phyloP scores from a whole-genome alignment of 139 green algal genomes.

The Coelastrella sp. region DNA sequence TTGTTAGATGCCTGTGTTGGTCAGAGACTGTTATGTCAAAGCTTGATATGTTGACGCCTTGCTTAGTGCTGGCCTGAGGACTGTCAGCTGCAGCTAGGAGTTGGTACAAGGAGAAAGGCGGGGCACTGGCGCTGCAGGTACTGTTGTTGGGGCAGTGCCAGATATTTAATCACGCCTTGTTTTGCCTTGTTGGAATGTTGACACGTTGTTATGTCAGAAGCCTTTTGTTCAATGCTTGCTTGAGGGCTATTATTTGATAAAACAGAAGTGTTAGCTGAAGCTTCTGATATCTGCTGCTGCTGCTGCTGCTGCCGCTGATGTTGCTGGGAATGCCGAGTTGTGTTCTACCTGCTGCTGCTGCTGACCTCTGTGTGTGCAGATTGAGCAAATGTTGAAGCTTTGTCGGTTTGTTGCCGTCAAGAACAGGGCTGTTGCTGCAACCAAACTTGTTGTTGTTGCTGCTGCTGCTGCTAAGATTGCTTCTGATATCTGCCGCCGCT shows the following conservation, averaged over 20 bases:
- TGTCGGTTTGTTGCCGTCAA: slow-evolving; percentile 38
- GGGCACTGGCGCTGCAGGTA: slow-evolving; percentile 67
- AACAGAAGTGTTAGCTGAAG: too few relatives aligned
- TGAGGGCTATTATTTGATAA: too few relatives aligned
- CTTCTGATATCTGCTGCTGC: not conserved
- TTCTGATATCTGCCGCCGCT: not conserved
- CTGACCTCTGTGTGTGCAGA: slow-evolving; percentile 33
- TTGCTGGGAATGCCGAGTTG: not conserved
- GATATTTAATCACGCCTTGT: too few relatives aligned
- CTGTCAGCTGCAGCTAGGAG: slow-evolving; percentile 35
- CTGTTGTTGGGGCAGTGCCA: too few relatives aligned
- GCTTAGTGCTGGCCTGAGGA: too few relatives aligned
- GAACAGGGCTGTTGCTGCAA: not conserved
- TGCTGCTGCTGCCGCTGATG: not conserved
- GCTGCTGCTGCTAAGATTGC: not conserved
- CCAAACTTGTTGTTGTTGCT: not conserved
- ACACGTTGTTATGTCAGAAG: too few relatives aligned
- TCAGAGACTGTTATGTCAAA: too few relatives aligned
- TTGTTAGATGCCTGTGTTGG: too few relatives aligned
- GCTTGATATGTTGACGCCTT: too few relatives aligned
- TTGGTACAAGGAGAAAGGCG: slow-evolving; percentile 66
- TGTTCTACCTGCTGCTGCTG: not conserved
- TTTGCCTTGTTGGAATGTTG: too few relatives aligned
- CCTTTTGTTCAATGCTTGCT: too few relatives aligned
- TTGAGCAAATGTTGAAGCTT: slow-evolving; percentile 77